Evolutionary conservation across 495 filamentous ascomycete genomes (phyloP), one percentile per base, ranked within the genome.

Genomic region (Lophiostoma macrostomum): DNA sequence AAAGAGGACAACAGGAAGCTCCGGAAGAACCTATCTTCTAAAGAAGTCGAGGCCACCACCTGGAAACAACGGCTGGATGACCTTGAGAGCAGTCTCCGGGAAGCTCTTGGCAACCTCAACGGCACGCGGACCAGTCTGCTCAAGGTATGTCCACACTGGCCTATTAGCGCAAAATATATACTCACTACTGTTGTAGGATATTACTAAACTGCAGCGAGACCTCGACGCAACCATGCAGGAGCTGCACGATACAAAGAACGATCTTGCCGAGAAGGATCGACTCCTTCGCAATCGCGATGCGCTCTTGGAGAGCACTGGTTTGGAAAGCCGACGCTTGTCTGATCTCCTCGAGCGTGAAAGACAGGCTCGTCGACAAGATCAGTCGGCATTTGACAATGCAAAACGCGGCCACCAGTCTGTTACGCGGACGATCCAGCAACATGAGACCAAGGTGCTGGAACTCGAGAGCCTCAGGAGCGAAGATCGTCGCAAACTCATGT

Each of bases 261-360:
- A 85, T 28, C 74, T 95, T 14, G 80, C 80, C 18, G 91, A 97
- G 64, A 96, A 91, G 65, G 90, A 96, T 42, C 82, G 84, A 23
- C 74, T 94, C 49, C 82, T 98, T 59, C 88, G 87, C 46, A 88
- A 93, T 62, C 88, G 93, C n/a, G 91, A 97, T 58, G 77, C 80
- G 23, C 76, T 96, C n/a, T 80, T 98, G 13, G 93, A 98, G 70
- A 87, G 80, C 41, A 83, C 91, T 61, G 88, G 83, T 0, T 82
- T 96, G 34, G 93, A 98, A 65, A 85, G 81, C 25, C 80, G 86
- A 42, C 90, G 90, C 63, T 73, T 97, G 23, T 81, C 82, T 5
- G 91, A 97, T 44, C 74, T 96, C 37, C 82, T 97, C 24, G 93
- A 98, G 24, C 91, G 91, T 46, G 93, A 98, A 70, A 83, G 90